Conservation (phyloP, 768 basidiomycete genomes). For the Lactifluus hygrophoroides region DNA sequence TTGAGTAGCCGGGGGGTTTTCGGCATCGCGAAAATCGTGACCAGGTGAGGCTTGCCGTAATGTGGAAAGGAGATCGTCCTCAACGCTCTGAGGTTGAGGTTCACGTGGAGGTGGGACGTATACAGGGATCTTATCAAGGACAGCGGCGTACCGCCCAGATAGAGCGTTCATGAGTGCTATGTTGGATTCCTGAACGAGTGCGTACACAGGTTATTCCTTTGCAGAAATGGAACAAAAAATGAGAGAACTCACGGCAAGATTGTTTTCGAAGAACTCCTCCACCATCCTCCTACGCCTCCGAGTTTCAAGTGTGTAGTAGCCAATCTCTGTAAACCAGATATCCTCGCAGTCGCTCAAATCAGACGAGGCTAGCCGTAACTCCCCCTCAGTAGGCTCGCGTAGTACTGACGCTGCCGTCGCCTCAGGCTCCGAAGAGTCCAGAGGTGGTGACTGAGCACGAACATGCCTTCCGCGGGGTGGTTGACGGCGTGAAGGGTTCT, state of each 20-base stretch:
- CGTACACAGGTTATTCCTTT: neutral
- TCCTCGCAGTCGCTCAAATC: conserved; percentile 79
- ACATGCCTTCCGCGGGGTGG: conserved; percentile 33
- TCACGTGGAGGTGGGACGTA: conserved; percentile 30
- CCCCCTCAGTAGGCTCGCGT: conserved; percentile 33
- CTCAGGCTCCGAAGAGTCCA: conserved; percentile 24
- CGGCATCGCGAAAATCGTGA: conserved; percentile 20
- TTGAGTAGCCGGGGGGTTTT: conserved; percentile 19
- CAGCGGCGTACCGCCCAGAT: conserved; percentile 48
- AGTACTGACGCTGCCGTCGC: conserved; percentile 26
- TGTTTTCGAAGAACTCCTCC: conserved; percentile 64
- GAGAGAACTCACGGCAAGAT: conserved; percentile 43
- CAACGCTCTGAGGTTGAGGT: conserved; percentile 26
- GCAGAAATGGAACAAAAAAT: neutral
- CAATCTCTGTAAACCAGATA: conserved; percentile 63
- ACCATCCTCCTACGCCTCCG: conserved; percentile 67
- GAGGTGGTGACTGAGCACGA: conserved; percentile 22
- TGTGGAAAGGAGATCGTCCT: conserved; percentile 30
- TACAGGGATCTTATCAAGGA: conserved; percentile 39
- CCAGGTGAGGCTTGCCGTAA: conserved; percentile 30
- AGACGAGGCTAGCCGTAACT: conserved; percentile 47
- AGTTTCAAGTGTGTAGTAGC: conserved; percentile 61
- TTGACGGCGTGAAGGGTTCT: conserved; percentile 26
- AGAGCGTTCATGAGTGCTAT: conserved; percentile 48
- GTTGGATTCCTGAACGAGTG: conserved; percentile 54